Evolutionary conservation across 495 filamentous ascomycete species (phyloP).

Genomic region (Lophiostoma macrostomum): DNA sequence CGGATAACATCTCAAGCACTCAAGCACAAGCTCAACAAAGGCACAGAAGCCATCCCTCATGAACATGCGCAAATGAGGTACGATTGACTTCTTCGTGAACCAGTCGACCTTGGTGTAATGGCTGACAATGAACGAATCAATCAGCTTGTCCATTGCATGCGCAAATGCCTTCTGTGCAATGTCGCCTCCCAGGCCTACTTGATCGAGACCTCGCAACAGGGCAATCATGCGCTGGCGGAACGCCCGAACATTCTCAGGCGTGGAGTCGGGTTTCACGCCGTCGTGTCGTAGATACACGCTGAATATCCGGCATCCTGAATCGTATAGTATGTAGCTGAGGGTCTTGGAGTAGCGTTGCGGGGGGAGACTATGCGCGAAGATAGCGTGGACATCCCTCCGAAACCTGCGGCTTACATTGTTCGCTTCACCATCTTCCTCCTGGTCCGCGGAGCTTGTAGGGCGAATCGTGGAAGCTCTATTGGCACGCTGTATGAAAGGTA

Average conservation of each 20-base stretch:
- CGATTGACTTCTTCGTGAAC: conserved; percentile 48
- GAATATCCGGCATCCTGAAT: conserved; percentile 30
- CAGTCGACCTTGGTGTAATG: conserved; percentile 40
- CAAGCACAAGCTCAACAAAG: conserved; percentile 28
- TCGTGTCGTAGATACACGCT: conserved; percentile 17
- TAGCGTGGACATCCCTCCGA: conserved; percentile 25
- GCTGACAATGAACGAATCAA: conserved; percentile 33
- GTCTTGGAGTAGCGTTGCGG: conserved; percentile 33
- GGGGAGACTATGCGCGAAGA: conserved; percentile 33
- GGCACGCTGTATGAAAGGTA: conserved; percentile 45
- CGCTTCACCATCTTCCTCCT: neutral
- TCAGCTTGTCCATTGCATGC: conserved; percentile 41
- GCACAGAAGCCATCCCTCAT: conserved; percentile 30
- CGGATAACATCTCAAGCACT: conserved; percentile 24
- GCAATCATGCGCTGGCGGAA: conserved; percentile 10
- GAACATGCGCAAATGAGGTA: conserved; percentile 57
- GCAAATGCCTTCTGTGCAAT: conserved; percentile 74
- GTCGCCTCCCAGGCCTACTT: conserved; percentile 71
- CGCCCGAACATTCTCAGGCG: conserved; percentile 9
- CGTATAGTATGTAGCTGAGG: conserved; percentile 33
- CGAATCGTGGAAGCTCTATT: conserved; percentile 16
- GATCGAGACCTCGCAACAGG: conserved; percentile 49
- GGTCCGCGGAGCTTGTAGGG: neutral
- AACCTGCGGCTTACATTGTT: conserved; percentile 5
- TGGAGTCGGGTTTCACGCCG: neutral